These are phyloP conservation scores for Penicillium salamii DNA, from an alignment of 495 filamentous ascomycete genomes.

Conservation along the genomic window DNA sequence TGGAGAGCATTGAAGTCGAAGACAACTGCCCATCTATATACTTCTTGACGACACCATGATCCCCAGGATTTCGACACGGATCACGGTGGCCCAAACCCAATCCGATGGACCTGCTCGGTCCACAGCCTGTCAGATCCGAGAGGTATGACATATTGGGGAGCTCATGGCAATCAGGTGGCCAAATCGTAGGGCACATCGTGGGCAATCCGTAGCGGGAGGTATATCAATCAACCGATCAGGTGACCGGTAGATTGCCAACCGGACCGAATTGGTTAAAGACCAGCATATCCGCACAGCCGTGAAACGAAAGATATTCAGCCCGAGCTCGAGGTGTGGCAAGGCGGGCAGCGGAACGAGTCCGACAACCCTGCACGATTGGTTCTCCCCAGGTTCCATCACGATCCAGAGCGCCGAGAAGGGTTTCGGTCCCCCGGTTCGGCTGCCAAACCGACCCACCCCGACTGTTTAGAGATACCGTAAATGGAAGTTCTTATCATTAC, in stretches of 20 bases:
- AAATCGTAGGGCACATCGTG: conserved; percentile 10
- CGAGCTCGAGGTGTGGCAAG: conserved; percentile 3
- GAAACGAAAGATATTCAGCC: not conserved
- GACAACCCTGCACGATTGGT: not conserved
- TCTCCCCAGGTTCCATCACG: not conserved
- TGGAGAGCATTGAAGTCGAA: conserved; percentile 2
- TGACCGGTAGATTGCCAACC: conserved; percentile 19
- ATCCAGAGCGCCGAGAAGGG: not conserved
- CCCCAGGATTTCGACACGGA: conserved; percentile 3
- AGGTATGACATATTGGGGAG: conserved; percentile 4
- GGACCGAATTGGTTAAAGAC: conserved; percentile 21
- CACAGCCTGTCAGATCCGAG: conserved; percentile 9
- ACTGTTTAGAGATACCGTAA: conserved; percentile 4
- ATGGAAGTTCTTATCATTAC: not conserved
- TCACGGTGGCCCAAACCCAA: conserved; percentile 4
- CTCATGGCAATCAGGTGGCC: conserved; percentile 16
- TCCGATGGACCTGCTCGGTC: conserved; percentile 9
- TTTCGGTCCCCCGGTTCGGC: conserved; percentile 3
- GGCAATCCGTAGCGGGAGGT: conserved; percentile 7
- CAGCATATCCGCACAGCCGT: conserved; percentile 10
- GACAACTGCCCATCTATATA: conserved; percentile 18
- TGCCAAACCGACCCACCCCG: not conserved
- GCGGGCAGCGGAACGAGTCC: conserved; percentile 2
- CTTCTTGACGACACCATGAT: conserved; percentile 1
- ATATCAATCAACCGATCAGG: conserved; percentile 24